Evolutionary conservation across 1,139 yeast genomes (phyloP).

Genomic region (Arxiozyma telluris): DNA sequence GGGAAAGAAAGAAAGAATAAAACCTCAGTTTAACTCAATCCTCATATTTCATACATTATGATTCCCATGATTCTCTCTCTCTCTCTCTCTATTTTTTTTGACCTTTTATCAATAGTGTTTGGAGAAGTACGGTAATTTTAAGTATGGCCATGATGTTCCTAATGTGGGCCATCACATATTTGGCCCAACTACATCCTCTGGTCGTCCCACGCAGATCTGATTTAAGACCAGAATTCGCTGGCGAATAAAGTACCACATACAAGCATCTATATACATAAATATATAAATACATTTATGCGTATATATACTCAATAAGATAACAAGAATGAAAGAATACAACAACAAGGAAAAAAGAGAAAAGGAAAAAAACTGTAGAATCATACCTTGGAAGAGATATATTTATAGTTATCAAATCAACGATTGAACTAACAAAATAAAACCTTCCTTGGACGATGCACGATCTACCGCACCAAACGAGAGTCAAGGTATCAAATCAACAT

Average conservation of each 20-base stretch:
- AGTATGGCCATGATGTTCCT: constrained; percentile 80
- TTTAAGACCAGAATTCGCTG: constrained; percentile 54
- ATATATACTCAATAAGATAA: neutral
- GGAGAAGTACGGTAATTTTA: constrained; percentile 82
- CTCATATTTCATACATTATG: too few relatives aligned
- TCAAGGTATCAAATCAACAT: constrained; percentile 12
- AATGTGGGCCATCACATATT: constrained; percentile 91
- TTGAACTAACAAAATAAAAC: constrained; percentile 1
- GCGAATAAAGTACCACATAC: neutral
- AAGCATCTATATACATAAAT: neutral
- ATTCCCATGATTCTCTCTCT: too few relatives aligned
- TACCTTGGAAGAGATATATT: constrained; percentile 5
- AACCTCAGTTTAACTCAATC: neutral
- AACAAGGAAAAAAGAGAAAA: neutral
- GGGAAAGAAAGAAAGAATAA: neutral
- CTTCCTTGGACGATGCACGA: constrained; percentile 15
- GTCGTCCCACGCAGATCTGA: constrained; percentile 75
- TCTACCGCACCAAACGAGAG: constrained; percentile 27
- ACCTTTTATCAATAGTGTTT: constrained; percentile 42
- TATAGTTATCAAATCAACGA: neutral
- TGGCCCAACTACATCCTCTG: constrained; percentile 68
- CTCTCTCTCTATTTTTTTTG: too few relatives aligned
- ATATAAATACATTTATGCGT: neutral
- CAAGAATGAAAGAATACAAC: neutral
- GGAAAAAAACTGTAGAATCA: constrained; percentile 12